Base-by-base conservation (phyloP, 2,329 filamentous ascomycete genomes). In the Talaromyces sp. region DNA sequence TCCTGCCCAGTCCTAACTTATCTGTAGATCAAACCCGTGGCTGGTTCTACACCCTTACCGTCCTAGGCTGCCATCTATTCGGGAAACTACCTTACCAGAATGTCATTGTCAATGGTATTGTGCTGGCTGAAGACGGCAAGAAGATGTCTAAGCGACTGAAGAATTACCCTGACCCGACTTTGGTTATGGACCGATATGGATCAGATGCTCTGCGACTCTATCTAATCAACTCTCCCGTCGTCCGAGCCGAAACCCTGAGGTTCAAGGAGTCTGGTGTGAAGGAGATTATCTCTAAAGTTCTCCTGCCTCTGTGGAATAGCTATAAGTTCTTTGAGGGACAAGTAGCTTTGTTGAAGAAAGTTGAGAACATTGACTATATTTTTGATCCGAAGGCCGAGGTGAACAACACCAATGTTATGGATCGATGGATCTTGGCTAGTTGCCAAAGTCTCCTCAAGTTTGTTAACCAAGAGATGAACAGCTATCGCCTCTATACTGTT, bases 111-210 rank as follows among this genome's bases (percentile, higher is more conserved):
- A 97, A 96, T 72, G 93, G 93, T 56, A 95, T 96, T 65, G 92
- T 97, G 4, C 83, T 97, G 47, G 93, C 93, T 0, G 92, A 96
- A 73, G 92, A 96, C 71, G 93, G 93, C 60, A 97, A 96, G 82
- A 98, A 98, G 82, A 98, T 98, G 93, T 96, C 92, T 7, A 98
- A 98, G 78, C 87, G 93, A 59, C 82, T 96, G 62, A 96, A 97
- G 80, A 98, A 98, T 77, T 98, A 96, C 75, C 93, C 93, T 0
- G 92, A 96, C 70, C 93, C 93, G 11, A 81, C 81, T 61, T 80
- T 92, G 57, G 86, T 98, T 67, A 95, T 97, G 83, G 80, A 89
- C 62, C 89, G 89, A 71, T 96, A 96, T 73, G 93, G 93, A 22
- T 93, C 92, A 1, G 93, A 98, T 78, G 92, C 93, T 32, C 85